These are phyloP conservation scores for Aspergillus phoenicis DNA, from an alignment of 2,329 filamentous ascomycete genomes.

Conservation along the genomic window DNA sequence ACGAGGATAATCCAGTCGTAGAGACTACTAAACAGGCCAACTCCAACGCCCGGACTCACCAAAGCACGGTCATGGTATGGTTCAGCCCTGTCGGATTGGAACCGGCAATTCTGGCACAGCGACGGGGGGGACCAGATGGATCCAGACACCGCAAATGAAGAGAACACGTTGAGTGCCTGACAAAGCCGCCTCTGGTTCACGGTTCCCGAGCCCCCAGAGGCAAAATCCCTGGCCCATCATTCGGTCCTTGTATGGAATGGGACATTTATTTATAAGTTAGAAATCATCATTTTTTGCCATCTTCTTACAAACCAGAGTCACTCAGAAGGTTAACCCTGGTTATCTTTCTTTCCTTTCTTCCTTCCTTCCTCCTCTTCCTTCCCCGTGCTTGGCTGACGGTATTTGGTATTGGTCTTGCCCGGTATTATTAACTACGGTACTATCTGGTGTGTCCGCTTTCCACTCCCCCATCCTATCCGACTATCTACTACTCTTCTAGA, in stretches of 20 bases:
- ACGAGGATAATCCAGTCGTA: too few relatives aligned
- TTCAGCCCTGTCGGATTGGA: slow-evolving; percentile 26
- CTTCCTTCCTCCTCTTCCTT: not conserved
- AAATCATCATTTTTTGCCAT: not conserved
- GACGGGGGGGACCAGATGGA: slow-evolving; percentile 12
- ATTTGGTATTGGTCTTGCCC: not conserved
- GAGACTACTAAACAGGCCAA: not conserved
- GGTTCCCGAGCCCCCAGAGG: slow-evolving; percentile 9
- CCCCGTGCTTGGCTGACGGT: not conserved
- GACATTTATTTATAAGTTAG: not conserved
- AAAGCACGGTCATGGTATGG: slow-evolving; percentile 15
- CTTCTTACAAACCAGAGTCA: not conserved
- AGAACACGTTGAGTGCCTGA: slow-evolving; percentile 30
- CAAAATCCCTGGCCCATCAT: slow-evolving; percentile 1
- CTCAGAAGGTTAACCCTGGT: not conserved
- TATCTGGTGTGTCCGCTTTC: slow-evolving; percentile 1
- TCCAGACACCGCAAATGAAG: slow-evolving; percentile 17
- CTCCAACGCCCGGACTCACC: not conserved
- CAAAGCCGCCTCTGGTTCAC: slow-evolving; percentile 4
- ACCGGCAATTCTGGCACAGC: slow-evolving; percentile 15
- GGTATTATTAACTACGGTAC: not conserved
- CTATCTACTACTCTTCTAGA: slow-evolving; percentile 21
- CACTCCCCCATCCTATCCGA: not conserved
- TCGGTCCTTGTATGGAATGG: not conserved
- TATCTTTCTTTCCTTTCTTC: too few relatives aligned